A percentile compares a stretch with the other conserved stretches of the same genome.
Conservation (phyloP, 2,329 filamentous ascomycete species). For the Dactylellina leptospora region DNA sequence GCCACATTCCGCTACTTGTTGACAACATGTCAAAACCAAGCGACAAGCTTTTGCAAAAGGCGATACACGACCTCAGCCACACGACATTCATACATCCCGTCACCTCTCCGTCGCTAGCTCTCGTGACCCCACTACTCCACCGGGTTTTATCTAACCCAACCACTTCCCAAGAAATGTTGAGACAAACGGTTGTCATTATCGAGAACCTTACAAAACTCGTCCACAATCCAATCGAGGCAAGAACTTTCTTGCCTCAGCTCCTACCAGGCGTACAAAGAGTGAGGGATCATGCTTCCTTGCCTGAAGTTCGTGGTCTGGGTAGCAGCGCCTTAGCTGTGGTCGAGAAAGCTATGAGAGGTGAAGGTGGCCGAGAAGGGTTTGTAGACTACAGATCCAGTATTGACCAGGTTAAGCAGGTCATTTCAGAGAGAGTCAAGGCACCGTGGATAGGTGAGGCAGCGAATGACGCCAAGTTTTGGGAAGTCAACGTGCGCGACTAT, state of each 20-base stretch:
- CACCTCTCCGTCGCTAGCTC: slow-evolving; percentile 90
- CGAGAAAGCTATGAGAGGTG: slow-evolving; percentile 84
- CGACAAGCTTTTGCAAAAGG: slow-evolving; percentile 86
- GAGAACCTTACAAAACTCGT: slow-evolving; percentile 99
- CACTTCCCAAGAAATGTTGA: slow-evolving; percentile 90
- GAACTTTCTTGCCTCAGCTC: slow-evolving; percentile 92
- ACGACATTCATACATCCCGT: slow-evolving; percentile 99
- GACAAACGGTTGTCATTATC: slow-evolving; percentile 94
- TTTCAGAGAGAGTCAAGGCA: slow-evolving; percentile 20
- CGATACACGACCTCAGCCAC: slow-evolving; percentile 93
- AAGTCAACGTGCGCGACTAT: slow-evolving; percentile 70
- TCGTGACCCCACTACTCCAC: slow-evolving; percentile 93
- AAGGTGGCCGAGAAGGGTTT: slow-evolving; percentile 69
- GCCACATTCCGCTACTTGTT: slow-evolving; percentile 88
- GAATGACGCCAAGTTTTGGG: slow-evolving; percentile 58
- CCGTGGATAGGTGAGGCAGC: slow-evolving; percentile 62
- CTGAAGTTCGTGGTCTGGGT: slow-evolving; percentile 91
- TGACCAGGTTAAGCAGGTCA: slow-evolving; percentile 55
- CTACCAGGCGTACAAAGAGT: slow-evolving; percentile 92
- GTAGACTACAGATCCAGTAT: slow-evolving; percentile 57
- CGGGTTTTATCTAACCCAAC: slow-evolving; percentile 89
- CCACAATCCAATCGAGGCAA: slow-evolving; percentile 91
- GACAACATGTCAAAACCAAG: slow-evolving; percentile 96
- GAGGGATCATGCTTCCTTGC: slow-evolving; percentile 84
- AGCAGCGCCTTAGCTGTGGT: slow-evolving; percentile 84